These are phyloP conservation scores for Halophytophthora polymorphica DNA, from an alignment of 352 stramenopile species.

Conservation along the genomic window DNA sequence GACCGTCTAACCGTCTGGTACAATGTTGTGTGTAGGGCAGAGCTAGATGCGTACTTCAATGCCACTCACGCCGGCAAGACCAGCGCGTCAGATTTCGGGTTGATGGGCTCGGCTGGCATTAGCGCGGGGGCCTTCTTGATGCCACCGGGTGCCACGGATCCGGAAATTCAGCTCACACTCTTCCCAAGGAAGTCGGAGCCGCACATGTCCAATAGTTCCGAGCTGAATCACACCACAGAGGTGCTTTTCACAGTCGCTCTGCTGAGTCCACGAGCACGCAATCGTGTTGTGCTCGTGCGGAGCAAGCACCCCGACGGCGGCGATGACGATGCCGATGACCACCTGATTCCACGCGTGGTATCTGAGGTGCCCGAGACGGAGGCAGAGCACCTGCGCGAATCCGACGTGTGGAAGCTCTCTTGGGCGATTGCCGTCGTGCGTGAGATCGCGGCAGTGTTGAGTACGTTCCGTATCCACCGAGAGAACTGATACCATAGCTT, in stretches of 20 bases:
- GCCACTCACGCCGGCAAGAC: conserved; percentile 19
- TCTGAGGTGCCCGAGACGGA: conserved; percentile 47
- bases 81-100: conserved; percentile 43
- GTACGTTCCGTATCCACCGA: conserved; percentile 15
- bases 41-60: conserved; percentile 48
- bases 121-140: conserved; percentile 74
- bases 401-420: conserved; percentile 64
- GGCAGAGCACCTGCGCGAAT: conserved; percentile 43
- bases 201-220: conserved; percentile 50
- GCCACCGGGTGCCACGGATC: conserved; percentile 55
- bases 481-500: too few species aligned
- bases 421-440: conserved; percentile 58
- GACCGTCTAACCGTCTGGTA: not conserved
- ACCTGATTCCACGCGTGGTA: conserved; percentile 42
- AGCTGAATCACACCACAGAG: conserved; percentile 39
- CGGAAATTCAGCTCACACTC: conserved; percentile 88
- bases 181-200: conserved; percentile 85
- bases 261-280: conserved; percentile 48
- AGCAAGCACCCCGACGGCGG: conserved; percentile 30
- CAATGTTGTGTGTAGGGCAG: conserved; percentile 20
- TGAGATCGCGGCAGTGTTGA: conserved; percentile 43
- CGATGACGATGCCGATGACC: conserved; percentile 31
- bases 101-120: conserved; percentile 66
- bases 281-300: conserved; percentile 39
- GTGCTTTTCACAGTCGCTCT: conserved; percentile 85